Evolutionary conservation across 805 yeast species (phyloP).

Genomic region (Cyberlindnera japonica): DNA sequence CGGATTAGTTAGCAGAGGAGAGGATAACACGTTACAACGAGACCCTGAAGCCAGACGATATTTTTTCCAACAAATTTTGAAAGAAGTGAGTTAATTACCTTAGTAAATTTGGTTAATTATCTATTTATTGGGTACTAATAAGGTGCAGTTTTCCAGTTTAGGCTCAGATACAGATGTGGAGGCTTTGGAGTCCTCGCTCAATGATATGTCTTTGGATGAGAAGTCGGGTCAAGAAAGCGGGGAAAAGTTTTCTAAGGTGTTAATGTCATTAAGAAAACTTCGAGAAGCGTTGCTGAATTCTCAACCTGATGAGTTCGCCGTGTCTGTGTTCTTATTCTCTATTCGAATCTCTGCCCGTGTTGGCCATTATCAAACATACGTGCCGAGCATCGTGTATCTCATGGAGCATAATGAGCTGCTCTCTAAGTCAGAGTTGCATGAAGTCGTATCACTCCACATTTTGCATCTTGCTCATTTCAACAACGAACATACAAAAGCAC

Average conservation of each 20-base stretch:
- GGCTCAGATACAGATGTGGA: not conserved
- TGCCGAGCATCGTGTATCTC: conserved; percentile 46
- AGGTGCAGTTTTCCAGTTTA: conserved; percentile 1
- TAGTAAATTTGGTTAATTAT: conserved; percentile 6
- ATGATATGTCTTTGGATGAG: conserved; percentile 1
- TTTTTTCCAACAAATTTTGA: conserved; percentile 37
- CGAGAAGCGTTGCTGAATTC: conserved; percentile 49
- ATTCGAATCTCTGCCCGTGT: conserved; percentile 43
- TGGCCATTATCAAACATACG: conserved; percentile 54
- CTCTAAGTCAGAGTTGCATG: conserved; percentile 34
- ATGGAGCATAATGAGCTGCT: conserved; percentile 23
- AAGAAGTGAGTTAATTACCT: conserved; percentile 19
- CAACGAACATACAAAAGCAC: conserved; percentile 17
- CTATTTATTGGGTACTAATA: not conserved
- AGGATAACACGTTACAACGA: conserved; percentile 44
- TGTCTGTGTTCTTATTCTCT: conserved; percentile 47
- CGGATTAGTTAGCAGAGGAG: conserved; percentile 62
- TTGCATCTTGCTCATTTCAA: conserved; percentile 38
- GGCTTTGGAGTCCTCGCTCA: not conserved
- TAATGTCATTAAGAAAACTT: conserved; percentile 45
- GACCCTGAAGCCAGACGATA: conserved; percentile 39
- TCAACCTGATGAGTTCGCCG: conserved; percentile 39
- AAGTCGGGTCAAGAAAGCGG: not conserved
- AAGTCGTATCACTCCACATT: conserved; percentile 38
- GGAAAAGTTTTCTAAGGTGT: conserved; percentile 20